A percentile compares a stretch with the other conserved stretches of the same genome.
Evolutionary conservation across 257 asterid species (phyloP).

Genomic region (Solanum peruvianum): DNA sequence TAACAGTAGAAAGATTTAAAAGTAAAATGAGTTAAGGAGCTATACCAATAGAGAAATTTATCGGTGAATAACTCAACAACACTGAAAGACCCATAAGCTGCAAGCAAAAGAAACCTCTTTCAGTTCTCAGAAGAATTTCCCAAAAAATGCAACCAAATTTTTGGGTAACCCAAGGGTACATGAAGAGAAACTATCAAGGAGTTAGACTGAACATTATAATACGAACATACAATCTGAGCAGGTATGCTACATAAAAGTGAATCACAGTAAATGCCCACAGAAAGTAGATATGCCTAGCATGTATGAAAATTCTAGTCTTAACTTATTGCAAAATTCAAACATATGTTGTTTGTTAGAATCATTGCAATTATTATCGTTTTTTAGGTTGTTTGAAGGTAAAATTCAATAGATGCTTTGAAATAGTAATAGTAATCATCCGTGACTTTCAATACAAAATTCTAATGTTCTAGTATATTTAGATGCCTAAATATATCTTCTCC

Average conservation of each 20-base stretch:
- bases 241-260: neutral
- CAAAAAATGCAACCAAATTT: neutral
- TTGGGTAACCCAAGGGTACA: neutral
- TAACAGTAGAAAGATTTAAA: neutral
- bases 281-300: neutral
- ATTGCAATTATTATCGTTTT: neutral
- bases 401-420: neutral
- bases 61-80: conserved; percentile 71
- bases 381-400: neutral
- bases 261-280: neutral
- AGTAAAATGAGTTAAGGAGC: neutral
- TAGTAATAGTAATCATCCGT: neutral
- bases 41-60: conserved; percentile 69
- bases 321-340: neutral
- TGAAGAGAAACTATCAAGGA: neutral
- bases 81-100: conserved; percentile 94
- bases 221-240: neutral
- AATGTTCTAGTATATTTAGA: neutral
- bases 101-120: conserved; percentile 11
- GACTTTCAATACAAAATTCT: neutral
- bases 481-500: neutral
- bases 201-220: neutral
- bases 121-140: neutral
- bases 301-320: neutral
- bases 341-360: neutral